Base-by-base conservation (phyloP, 148 eudicot genomes). In the Oxyria digyna region DNA sequence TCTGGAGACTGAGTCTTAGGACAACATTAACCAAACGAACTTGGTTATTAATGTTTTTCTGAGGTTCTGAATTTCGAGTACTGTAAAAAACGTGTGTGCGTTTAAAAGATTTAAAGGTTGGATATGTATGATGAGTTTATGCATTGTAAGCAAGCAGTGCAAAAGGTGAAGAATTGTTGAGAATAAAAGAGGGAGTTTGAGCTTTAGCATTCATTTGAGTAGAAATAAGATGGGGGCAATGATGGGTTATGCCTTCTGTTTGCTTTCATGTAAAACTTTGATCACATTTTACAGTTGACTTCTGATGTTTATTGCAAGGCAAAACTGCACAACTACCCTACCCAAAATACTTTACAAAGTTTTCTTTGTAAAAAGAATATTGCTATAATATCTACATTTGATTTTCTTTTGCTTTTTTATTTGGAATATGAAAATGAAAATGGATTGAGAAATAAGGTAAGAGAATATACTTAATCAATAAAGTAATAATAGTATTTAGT, bases 1-100 rank as follows among this genome's bases (percentile, higher is more conserved):
- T 72, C 85, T 78, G 0, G 85, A 72, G 67, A 72, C 67, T 2
- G 80, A 82, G 13, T 59, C 65, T 1, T 59, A 14, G 31, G 27
- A 59, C 64, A 59, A 59, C 8, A 14, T 38, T 6, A 9, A 0
- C 41, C 3, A 38, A 38, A 45, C 49, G n/a, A 45, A n/a, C 49
- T 15, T 20, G 6, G 49, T 45, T 45, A n/a, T n/a, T 45, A 14
- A 17, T 15, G 38, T 35, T 9, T 6, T 45, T 14, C 13, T n/a
- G 49, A 45, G 49, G 18, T 13, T 20, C 4, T 6, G 18, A 3
- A 14, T 4, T 13, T 15, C 8, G 7, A 3, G 41, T 0, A 4
- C 41, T 46, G 8, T 52, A 52, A 29, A 20, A n/a, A n/a, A n/a
- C n/a, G n/a, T n/a, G n/a, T n/a, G n/a, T n/a, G n/a, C n/a, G n/a